Conservation (phyloP, 73 alveolate species). For the Uronychia binucleata region DNA sequence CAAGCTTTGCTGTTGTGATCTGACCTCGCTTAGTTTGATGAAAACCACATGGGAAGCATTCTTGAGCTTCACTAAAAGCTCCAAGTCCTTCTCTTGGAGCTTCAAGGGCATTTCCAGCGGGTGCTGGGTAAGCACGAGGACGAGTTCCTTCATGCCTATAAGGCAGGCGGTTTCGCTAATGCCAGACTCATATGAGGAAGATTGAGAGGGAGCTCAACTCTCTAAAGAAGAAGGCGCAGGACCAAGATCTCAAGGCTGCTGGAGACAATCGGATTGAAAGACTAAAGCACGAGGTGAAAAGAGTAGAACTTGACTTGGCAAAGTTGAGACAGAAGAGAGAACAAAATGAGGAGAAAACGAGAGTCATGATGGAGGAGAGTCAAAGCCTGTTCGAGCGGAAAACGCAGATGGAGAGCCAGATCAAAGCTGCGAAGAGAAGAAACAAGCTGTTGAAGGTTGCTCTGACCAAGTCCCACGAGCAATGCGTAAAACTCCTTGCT, state of each 20-base stretch:
- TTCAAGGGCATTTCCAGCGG: not conserved
- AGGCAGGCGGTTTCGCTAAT: not conserved
- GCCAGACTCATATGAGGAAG: not conserved
- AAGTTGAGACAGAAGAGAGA: not conserved
- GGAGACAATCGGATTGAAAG: not conserved
- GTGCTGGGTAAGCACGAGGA: not conserved
- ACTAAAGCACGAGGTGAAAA: not conserved
- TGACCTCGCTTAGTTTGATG: not conserved
- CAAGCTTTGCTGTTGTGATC: not conserved
- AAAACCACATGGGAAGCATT: not conserved
- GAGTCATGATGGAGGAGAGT: not conserved
- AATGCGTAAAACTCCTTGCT: not conserved
- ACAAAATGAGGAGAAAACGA: not conserved
- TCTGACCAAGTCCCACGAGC: not conserved
- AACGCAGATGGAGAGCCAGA: not conserved
- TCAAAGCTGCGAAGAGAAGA: not conserved
- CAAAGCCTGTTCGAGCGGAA: not conserved
- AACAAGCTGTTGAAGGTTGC: not conserved
- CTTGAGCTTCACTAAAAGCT: not conserved
- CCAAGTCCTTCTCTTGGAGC: not conserved
- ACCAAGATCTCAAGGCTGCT: not conserved
- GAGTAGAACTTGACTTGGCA: not conserved
- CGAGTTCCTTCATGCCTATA: not conserved
- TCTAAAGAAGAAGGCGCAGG: not conserved
- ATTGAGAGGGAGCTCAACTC: not conserved